Conservation (phyloP, 2,329 filamentous ascomycete species). For the Truncatella angustata region DNA sequence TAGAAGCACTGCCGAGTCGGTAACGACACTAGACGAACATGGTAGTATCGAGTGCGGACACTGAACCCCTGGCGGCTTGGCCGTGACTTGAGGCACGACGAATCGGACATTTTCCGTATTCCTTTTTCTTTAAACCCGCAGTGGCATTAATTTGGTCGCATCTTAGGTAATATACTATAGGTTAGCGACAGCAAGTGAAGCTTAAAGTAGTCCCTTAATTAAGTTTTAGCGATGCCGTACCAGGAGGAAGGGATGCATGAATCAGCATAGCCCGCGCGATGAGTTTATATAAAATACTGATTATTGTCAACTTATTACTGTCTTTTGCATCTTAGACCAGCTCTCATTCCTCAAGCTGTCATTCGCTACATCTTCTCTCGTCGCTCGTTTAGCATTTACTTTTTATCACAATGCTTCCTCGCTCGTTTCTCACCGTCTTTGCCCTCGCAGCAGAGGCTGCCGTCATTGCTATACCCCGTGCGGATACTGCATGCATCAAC, state of each 20-base stretch:
- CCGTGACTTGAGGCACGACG: not conserved
- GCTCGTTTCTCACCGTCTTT: not conserved
- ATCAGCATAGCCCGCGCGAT: not conserved
- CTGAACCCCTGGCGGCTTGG: not conserved
- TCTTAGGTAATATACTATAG: not conserved
- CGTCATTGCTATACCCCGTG: conserved; percentile 1
- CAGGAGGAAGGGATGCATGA: not conserved
- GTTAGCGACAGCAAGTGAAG: not conserved
- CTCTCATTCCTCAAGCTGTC: not conserved
- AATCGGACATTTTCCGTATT: conserved; percentile 1
- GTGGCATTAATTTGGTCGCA: not conserved
- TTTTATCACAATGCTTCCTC: conserved; percentile 1
- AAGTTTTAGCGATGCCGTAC: not conserved
- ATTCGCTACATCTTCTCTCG: not conserved
- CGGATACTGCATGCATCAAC: conserved; percentile 13
- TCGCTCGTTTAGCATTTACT: not conserved
- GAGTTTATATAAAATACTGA: not conserved
- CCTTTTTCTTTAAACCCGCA: not conserved
- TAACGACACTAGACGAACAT: not conserved
- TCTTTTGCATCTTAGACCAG: not conserved
- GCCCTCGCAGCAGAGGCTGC: not conserved
- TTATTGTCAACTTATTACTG: not conserved
- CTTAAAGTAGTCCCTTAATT: not conserved
- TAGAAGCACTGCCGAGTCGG: not conserved
- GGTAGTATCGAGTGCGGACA: not conserved